phyloP scores from a whole-genome alignment of 805 yeast genomes.

The Teunomyces tritomae region DNA sequence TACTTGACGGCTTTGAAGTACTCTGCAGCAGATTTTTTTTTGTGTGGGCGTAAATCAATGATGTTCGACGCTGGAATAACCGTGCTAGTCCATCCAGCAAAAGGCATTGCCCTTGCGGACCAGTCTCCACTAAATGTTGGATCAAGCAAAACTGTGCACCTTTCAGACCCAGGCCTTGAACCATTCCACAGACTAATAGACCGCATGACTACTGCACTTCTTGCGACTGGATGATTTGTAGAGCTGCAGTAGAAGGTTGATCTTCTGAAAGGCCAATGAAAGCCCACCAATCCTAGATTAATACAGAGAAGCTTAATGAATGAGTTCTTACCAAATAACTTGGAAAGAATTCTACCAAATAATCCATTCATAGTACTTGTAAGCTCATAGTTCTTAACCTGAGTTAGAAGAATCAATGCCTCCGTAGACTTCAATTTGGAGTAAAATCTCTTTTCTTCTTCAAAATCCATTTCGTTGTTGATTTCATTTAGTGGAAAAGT shows the following conservation, averaged over 20 bases:
- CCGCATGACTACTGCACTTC: slow-evolving; percentile 37
- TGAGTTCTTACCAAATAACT: slow-evolving; percentile 30
- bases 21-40: slow-evolving; percentile 25
- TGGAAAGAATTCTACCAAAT: slow-evolving; percentile 17
- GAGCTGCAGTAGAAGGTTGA: slow-evolving; percentile 36
- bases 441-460: slow-evolving; percentile 18
- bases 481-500: neutral
- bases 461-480: neutral
- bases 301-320: slow-evolving; percentile 29
- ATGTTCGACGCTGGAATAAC: slow-evolving; percentile 40
- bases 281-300: slow-evolving; percentile 39
- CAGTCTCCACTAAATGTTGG: slow-evolving; percentile 34
- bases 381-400: slow-evolving; percentile 36
- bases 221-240: slow-evolving; percentile 39
- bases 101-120: slow-evolving; percentile 29
- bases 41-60: slow-evolving; percentile 36
- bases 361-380: slow-evolving; percentile 29
- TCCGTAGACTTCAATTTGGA: slow-evolving; percentile 36
- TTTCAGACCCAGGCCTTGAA: slow-evolving; percentile 13
- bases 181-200: slow-evolving; percentile 37
- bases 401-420: slow-evolving; percentile 37
- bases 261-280: slow-evolving; percentile 47
- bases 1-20: slow-evolving; percentile 42
- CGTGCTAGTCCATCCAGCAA: slow-evolving; percentile 37
- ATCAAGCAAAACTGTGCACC: slow-evolving; percentile 34